These are phyloP conservation scores for Ceratocystis ficicola DNA, from an alignment of 2,329 filamentous ascomycete genomes.

Conservation along the genomic window DNA sequence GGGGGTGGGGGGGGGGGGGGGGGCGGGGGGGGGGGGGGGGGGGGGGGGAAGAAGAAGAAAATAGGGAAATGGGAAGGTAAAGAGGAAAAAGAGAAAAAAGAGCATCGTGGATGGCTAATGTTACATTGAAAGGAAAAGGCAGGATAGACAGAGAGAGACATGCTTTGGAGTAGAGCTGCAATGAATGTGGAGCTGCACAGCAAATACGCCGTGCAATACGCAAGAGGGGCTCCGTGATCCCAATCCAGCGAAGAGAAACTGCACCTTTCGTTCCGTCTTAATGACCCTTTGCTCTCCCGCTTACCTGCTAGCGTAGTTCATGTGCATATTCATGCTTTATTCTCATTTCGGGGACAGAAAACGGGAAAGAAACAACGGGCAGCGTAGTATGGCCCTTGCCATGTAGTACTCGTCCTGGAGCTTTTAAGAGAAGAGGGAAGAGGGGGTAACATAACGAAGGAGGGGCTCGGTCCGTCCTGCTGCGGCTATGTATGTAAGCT, in stretches of 20 bases:
- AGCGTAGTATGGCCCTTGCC: not conserved
- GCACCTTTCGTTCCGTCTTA: too few relatives aligned
- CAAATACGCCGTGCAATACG: not conserved
- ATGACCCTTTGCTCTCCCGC: too few relatives aligned
- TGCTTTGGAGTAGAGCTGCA: not conserved
- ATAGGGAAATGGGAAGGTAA: not conserved
- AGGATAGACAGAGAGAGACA: not conserved
- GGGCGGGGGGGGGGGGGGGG: too few relatives aligned
- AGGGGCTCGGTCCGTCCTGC: too few relatives aligned
- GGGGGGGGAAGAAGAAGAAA: not conserved
- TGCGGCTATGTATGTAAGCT: not conserved
- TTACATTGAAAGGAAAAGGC: not conserved
- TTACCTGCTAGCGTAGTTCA: too few relatives aligned
- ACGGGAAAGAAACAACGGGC: not conserved
- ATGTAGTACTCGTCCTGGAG: not conserved
- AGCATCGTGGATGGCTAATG: not conserved
- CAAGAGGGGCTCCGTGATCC: too few relatives aligned
- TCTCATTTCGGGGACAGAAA: not conserved
- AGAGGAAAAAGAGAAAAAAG: not conserved
- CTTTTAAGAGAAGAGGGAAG: not conserved
- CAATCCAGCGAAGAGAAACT: too few relatives aligned
- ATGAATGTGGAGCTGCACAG: not conserved
- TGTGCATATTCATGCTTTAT: not conserved
- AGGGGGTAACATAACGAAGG: too few relatives aligned
- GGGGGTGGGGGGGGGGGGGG: too few relatives aligned